These are phyloP conservation scores for Colletotrichum tabaci DNA, from an alignment of 2,329 filamentous ascomycete genomes.

Conservation along the genomic window DNA sequence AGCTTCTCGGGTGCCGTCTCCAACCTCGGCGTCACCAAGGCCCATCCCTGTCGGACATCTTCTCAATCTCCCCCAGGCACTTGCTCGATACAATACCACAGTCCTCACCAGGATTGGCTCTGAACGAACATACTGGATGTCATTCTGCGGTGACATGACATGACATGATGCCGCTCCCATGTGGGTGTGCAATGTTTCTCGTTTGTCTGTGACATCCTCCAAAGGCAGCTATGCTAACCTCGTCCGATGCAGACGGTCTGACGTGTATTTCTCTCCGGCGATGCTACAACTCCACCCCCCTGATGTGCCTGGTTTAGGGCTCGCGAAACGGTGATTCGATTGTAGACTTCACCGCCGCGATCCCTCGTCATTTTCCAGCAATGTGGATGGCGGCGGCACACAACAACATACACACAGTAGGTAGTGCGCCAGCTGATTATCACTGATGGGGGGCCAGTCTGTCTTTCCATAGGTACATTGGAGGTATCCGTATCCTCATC, in stretches of 20 bases:
- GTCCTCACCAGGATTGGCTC: slow-evolving; percentile 8
- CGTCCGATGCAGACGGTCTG: slow-evolving; percentile 2
- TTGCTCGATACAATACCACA: neutral
- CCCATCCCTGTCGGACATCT: slow-evolving; percentile 21
- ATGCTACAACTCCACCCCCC: neutral
- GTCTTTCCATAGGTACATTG: neutral
- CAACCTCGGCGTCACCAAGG: slow-evolving; percentile 15
- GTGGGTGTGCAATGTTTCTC: slow-evolving; percentile 15
- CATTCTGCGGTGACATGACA: slow-evolving; percentile 31
- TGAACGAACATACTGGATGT: slow-evolving; percentile 19
- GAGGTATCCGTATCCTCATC: slow-evolving; percentile 4
- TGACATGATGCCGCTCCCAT: slow-evolving; percentile 1
- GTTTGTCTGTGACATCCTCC: neutral
- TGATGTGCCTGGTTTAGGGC: slow-evolving; percentile 8
- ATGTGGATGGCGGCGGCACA: slow-evolving; percentile 27
- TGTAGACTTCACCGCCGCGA: slow-evolving; percentile 1
- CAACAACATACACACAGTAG: neutral
- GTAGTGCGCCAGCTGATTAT: slow-evolving; percentile 34
- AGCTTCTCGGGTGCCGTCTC: slow-evolving; percentile 29
- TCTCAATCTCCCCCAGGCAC: neutral
- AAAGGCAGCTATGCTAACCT: neutral
- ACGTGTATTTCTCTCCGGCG: neutral
- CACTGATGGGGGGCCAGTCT: slow-evolving; percentile 13
- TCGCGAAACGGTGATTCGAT: neutral
- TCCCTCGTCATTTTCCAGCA: slow-evolving; percentile 19